Conservation (phyloP, 352 stramenopile genomes). For the Phytophthora sojae region DNA sequence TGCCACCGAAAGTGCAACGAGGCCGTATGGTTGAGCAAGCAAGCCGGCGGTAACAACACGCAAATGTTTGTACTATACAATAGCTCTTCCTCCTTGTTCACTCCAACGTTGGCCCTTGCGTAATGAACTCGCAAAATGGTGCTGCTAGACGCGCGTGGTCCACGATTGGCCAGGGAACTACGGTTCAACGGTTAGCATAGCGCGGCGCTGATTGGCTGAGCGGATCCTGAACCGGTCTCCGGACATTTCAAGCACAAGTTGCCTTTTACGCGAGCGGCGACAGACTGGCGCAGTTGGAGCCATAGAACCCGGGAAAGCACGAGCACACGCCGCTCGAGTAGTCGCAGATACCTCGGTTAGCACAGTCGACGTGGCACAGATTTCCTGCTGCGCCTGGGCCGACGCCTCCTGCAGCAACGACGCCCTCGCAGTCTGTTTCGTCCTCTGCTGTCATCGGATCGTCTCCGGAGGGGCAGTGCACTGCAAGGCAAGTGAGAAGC, state of each 20-base stretch:
- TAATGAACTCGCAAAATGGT: conserved; percentile 7
- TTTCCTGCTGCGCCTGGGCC: conserved; percentile 56
- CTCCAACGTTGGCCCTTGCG: conserved; percentile 4
- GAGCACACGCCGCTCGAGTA: conserved; percentile 66
- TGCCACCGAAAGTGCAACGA: conserved; percentile 32
- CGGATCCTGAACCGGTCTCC: conserved; percentile 23
- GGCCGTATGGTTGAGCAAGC: conserved; percentile 33
- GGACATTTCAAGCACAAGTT: conserved; percentile 15
- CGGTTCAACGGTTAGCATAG: conserved; percentile 33
- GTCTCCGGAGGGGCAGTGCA: conserved; percentile 87
- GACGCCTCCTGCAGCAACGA: conserved; percentile 45
- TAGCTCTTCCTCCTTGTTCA: background rate
- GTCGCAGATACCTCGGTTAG: conserved; percentile 83
- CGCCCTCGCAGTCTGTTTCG: conserved; percentile 88
- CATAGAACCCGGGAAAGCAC: conserved; percentile 82
- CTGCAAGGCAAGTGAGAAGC: conserved; percentile 26
- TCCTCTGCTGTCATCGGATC: conserved; percentile 82
- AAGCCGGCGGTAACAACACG: conserved; percentile 28
- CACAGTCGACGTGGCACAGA: conserved; percentile 78
- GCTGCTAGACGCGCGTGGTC: background rate
- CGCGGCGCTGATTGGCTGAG: conserved; percentile 25
- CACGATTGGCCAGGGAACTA: conserved; percentile 24
- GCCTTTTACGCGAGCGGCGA: conserved; percentile 48
- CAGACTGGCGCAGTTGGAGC: conserved; percentile 79
- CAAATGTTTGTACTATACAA: background rate